phyloP scores from a whole-genome alignment of 768 basidiomycete genomes.

The Mycena galopus region DNA sequence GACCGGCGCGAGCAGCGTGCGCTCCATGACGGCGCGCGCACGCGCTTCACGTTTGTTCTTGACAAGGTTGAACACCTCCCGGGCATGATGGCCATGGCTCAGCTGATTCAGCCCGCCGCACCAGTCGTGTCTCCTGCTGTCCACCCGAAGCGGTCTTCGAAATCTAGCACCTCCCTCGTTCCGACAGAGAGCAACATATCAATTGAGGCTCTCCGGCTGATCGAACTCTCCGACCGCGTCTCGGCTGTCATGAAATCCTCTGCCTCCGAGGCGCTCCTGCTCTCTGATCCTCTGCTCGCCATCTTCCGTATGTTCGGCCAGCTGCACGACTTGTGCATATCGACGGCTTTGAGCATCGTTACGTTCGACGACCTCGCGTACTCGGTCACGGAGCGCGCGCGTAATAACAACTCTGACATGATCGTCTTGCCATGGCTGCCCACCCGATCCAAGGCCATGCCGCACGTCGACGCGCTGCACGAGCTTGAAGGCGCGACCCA shows the following conservation, averaged over 20 bases:
- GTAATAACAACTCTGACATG: constrained; percentile 71
- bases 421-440: constrained; percentile 88
- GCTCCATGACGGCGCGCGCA: constrained; percentile 54
- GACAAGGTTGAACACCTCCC: constrained; percentile 93
- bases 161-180: constrained; percentile 25
- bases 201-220: constrained; percentile 86
- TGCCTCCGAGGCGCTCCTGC: constrained; percentile 73
- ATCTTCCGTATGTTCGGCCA: constrained; percentile 85
- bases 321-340: constrained; percentile 75
- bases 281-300: constrained; percentile 77
- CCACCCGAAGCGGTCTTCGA: constrained; percentile 17
- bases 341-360: constrained; percentile 79
- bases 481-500: constrained; percentile 23
- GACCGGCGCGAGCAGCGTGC: constrained; percentile 30
- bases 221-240: constrained; percentile 88
- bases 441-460: constrained; percentile 32
- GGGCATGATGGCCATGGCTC: constrained; percentile 89
- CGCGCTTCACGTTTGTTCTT: constrained; percentile 85
- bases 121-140: not conserved
- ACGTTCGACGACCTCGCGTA: constrained; percentile 79
- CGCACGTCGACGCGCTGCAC: constrained; percentile 20
- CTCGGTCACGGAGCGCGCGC: constrained; percentile 78
- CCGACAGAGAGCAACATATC: constrained; percentile 48
- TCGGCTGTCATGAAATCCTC: constrained; percentile 91
- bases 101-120: constrained; percentile 71